Base-by-base conservation (phyloP, 257 asterid species). In the Lycium ferocissimum region DNA sequence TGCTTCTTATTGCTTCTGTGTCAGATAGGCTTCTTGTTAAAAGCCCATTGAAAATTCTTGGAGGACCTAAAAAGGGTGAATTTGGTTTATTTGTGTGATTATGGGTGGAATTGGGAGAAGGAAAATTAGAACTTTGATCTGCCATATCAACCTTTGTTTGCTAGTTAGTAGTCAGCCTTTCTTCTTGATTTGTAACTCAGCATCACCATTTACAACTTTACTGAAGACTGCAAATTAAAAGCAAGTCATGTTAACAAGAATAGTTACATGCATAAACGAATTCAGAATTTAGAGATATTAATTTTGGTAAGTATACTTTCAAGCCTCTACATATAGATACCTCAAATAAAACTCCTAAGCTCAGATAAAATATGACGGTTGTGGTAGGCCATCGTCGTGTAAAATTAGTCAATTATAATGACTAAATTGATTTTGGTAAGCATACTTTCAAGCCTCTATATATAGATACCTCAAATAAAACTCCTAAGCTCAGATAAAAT, bases 1-100 rank as follows among this genome's bases (percentile, higher is more conserved):
- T 56, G 33, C 33, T 26, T 56, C 7, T 53, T 0, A 1, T 84
- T 65, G n/a, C 54, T 9, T 87, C 92, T 2, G 89, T 40, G 12
- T 93, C 96, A 18, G 88, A 82, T 10, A 82, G 65, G 17, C 66
- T 86, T 86, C 92, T 91, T 0, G 91, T n/a, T 84, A 93, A 88
- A 43, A 93, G 86, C 2, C 93, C 95, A 88, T 86, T 89, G 86
- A 94, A 90, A 76, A 94, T 83, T 10, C 94, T 91, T 49, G 98
- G 98, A 4, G 99, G 92, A 80, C 87, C 87, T 83, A 95, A 86
- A 78, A 92, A 91, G 47, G 95, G 92, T 76, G 97, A 90, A 40
- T 91, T 81, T 12, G 95, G 91, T 43, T 81, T 81, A 4, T 91
- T 86, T 37, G 87, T 73, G 49, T 94, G 90, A 49, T 87, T 89